Base-by-base conservation (phyloP, 1,284 basidiomycete species). In the Phellinidium pouzarii region DNA sequence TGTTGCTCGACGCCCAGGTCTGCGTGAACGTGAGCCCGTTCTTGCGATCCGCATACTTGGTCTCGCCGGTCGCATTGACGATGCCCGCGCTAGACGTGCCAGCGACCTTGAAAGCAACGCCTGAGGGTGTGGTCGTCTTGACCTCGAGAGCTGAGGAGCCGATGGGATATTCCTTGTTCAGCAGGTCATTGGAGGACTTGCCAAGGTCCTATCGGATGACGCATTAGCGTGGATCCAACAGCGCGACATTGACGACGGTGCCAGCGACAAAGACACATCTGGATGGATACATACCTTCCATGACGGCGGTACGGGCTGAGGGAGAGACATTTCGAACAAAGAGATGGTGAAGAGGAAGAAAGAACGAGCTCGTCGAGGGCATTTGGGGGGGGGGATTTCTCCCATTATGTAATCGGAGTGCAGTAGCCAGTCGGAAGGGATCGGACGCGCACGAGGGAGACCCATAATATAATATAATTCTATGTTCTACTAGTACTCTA, bases 131-230 rank as follows among this genome's bases (percentile, higher is more conserved):
- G 70, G 87, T 84, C 60, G 95, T 99, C 84, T 98, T 98, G 68
- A 94, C 88, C 73, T 94, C 90, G 62, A 94, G 82, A 51, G 77
- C 72, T 55, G 79, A 86, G 43, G 82, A 87, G 64, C 76, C 74
- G 79, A 94, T 88, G 65, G 82, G 87, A 79, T 87, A 97, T 79
- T 99, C 96, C 79, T 90, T 94, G 72, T 78, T 78, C 63, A 99
- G 79, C 61, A 98, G 76, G 80, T 99, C 95, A 66, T 86, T 91
- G 71, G 94, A 92, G 62, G 93, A 94, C 84, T 96, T 96, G 74
- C 94, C 95, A 66, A 94, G 85, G 74, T 95, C 91, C 91, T 94
- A 57, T 9, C 50, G 46, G 44, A 46, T 37, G 19, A 47, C 45
- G 40, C 45, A 40, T 34, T 19, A 45, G 12, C 0, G n/a, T n/a